A percentile compares a stretch with the other conserved stretches of the same genome.
Evolutionary conservation across 1,284 basidiomycete species (phyloP).

Genomic region (Sanghuangporus sanghuang): DNA sequence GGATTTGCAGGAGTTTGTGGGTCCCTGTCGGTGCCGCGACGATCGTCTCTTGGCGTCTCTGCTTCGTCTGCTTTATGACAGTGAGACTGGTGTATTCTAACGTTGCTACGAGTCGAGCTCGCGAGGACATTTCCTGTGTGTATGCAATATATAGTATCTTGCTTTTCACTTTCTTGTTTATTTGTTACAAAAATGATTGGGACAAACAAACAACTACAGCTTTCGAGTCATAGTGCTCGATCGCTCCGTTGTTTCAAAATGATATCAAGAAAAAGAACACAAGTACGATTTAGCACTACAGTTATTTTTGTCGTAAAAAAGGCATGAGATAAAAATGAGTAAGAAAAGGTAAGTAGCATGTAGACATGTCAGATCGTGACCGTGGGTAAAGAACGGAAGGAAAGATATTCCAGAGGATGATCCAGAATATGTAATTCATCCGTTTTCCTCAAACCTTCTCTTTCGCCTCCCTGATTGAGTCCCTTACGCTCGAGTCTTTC

Average conservation of each 20-base stretch:
- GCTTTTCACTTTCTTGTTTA: neutral
- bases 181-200: neutral
- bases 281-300: neutral
- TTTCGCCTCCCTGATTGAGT: neutral
- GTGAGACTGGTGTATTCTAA: neutral
- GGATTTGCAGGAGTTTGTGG: neutral
- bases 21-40: neutral
- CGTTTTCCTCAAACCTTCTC: neutral
- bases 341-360: neutral
- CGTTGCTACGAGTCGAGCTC: neutral
- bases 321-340: neutral
- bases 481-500: neutral
- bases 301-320: neutral
- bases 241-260: neutral
- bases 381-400: neutral
- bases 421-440: neutral
- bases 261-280: neutral
- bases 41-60: neutral
- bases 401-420: neutral
- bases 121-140: neutral
- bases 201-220: neutral
- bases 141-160: neutral
- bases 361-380: neutral
- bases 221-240: neutral
- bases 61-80: neutral